Conservation (phyloP, 139 green algal genomes). For the Tetraselmis striata region DNA sequence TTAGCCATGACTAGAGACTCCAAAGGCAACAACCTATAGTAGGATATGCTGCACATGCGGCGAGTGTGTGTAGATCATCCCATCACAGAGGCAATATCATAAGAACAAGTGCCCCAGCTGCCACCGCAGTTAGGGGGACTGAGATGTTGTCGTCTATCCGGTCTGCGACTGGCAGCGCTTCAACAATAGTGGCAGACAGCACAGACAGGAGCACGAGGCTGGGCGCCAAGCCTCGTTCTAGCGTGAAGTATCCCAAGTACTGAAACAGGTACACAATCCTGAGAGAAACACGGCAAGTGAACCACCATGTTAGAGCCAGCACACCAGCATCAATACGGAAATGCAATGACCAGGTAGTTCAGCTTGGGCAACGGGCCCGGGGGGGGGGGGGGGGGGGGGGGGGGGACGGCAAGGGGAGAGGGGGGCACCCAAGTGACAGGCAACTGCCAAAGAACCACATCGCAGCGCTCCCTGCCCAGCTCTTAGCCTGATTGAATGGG, state of each 20-base stretch:
- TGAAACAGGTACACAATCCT: background rate
- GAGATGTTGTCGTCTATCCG: background rate
- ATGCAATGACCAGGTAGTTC: too few relatives aligned
- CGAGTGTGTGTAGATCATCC: too few relatives aligned
- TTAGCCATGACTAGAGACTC: too few relatives aligned
- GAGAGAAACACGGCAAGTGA: background rate
- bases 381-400: too few relatives aligned
- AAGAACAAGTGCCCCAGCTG: too few relatives aligned
- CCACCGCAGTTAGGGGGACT: background rate
- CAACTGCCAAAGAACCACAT: constrained; percentile 59
- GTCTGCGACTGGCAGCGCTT: background rate
- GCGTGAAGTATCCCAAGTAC: background rate
- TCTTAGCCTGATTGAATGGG: constrained; percentile 83
- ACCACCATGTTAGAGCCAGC: background rate
- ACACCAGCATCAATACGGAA: background rate
- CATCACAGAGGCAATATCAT: too few relatives aligned
- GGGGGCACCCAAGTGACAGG: background rate
- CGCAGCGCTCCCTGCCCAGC: constrained; percentile 73
- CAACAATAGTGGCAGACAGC: background rate
- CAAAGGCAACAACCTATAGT: too few relatives aligned
- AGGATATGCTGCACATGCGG: too few relatives aligned
- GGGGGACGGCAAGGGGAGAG: too few relatives aligned
- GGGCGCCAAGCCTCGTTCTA: background rate
- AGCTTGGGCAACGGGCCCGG: too few relatives aligned
- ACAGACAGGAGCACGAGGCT: background rate